These are phyloP conservation scores for Colletotrichum navitas DNA, from an alignment of 2,329 filamentous ascomycete species.

Conservation along the genomic window DNA sequence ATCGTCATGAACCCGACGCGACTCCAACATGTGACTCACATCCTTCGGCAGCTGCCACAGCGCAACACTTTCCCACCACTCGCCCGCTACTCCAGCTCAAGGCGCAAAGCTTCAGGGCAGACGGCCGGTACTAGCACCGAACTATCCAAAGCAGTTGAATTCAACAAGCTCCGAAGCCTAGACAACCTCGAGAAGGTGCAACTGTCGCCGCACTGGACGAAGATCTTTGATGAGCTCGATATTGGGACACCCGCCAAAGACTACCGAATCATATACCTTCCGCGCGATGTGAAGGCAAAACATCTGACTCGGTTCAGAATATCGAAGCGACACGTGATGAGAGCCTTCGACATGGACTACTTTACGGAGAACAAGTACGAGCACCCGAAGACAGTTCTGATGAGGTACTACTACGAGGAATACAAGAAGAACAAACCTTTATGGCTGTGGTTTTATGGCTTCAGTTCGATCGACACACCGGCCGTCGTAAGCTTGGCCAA, in stretches of 20 bases:
- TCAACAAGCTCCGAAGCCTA: background rate
- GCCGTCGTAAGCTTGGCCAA: constrained; percentile 16
- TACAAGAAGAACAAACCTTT: constrained; percentile 24
- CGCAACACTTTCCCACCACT: no score
- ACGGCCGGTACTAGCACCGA: background rate
- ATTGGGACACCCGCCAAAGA: constrained; percentile 11
- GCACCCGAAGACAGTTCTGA: constrained; percentile 11
- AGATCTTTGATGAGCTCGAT: constrained; percentile 13
- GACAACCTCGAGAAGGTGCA: background rate
- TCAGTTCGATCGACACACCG: background rate
- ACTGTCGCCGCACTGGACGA: background rate
- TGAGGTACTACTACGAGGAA: constrained; percentile 13
- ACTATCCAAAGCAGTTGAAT: background rate
- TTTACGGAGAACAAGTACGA: background rate
- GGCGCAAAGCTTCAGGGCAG: background rate
- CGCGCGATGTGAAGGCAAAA: background rate
- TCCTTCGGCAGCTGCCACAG: constrained; percentile 12
- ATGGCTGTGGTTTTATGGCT: constrained; percentile 15
- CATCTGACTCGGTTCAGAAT: background rate
- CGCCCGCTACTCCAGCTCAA: background rate
- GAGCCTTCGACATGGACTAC: constrained; percentile 2
- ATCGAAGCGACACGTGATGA: constrained; percentile 17
- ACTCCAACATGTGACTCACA: constrained; percentile 25
- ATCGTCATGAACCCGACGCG: constrained; percentile 27
- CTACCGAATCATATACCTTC: background rate